Base-by-base conservation (phyloP, 179 eudicot genomes). In the Patellifolia procumbens region DNA sequence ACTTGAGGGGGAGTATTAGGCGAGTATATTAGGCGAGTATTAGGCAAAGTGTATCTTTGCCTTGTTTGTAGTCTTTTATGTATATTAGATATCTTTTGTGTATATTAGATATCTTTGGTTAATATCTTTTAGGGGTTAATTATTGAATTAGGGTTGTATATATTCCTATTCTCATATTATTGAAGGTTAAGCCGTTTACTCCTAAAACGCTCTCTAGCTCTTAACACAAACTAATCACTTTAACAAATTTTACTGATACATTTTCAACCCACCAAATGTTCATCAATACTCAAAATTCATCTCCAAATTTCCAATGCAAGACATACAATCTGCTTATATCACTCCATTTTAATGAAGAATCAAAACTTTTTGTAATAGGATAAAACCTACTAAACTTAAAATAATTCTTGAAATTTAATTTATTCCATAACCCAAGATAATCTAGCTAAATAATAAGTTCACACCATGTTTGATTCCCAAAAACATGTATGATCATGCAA, bases 401-500 rank as follows among this genome's bases (percentile, higher is more conserved):
- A 60, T 37, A 51, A 51, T 19, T 61, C 29, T 20, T 61, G 5
- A 61, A 61, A 29, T 61, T n/a, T n/a, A n/a, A n/a, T n/a, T 67
- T 67, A 67, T 43, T 15, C 52, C 20, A 67, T 45, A 11, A 45
- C 34, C 24, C 9, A 43, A 13, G 2, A 67, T 22, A 42, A 67
- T 43, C 29, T 0, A 17, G 48, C 52, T 42, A 67, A 6, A 32
- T 19, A 9, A 28, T n/a, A 17, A 68, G 13, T n/a, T n/a, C 29
- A 22, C 2, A 10, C 32, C 28, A 19, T n/a, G 2, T 5, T 15
- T 28, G 24, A 10, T 11, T 5, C 35, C 64, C 11, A 59, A 22
- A 51, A 29, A 42, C 34, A n/a, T 48, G 37, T 20, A 39, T 29
- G 75, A 10, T 76, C 46, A 81, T 4, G 83, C 77, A 37, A 59